Evolutionary conservation across 768 basidiomycete genomes (phyloP), one percentile per base, ranked within the genome.

Genomic region (Antrodiella citrinella): DNA sequence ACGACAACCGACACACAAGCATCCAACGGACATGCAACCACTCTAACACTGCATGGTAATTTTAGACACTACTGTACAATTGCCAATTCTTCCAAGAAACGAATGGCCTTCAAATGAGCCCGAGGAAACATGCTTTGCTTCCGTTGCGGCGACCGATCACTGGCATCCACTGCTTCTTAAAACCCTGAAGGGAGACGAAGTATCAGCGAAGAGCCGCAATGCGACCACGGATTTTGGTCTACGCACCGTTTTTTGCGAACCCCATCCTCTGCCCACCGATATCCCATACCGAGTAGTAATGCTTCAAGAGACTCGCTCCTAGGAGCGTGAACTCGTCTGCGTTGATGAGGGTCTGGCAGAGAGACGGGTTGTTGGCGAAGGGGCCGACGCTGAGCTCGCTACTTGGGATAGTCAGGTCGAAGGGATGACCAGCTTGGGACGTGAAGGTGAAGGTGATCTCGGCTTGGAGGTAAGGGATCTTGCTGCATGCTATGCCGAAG

Each of bases 271-370:
- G 69, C n/a, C 62, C 63, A 40, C 68, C 72, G 26, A 80, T 67
- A 57, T 79, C 77, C 75, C 76, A 78, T 13, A 78, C 72, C 49
- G 71, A 75, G 57, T 77, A 80, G 54, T 76, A 80, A 57, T 79
- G 77, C 65, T 81, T 78, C 55, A 80, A 60, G 46, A 79, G 52
- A 55, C 75, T 76, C 24, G 72, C 77, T 11, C 77, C 78, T 18
- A 80, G 72, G 23, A 80, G 54, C 61, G 44, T 67, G 42, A 74
- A 62, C 2, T 72, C 72, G 59, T 78, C 75, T 18, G 76, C 73
- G 54, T 78, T 80, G 65, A 78, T 76, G 24, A 79, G 67, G 5
- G 76, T 78, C 59, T 79, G 77, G 59, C 77, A 79, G 23, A 68
- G 61, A 12, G 67, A 58, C 5, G 75, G 63, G 55, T 78, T 65